Evolutionary conservation across 1,139 yeast genomes (phyloP).

Genomic region (Nakaseomyces sp.): DNA sequence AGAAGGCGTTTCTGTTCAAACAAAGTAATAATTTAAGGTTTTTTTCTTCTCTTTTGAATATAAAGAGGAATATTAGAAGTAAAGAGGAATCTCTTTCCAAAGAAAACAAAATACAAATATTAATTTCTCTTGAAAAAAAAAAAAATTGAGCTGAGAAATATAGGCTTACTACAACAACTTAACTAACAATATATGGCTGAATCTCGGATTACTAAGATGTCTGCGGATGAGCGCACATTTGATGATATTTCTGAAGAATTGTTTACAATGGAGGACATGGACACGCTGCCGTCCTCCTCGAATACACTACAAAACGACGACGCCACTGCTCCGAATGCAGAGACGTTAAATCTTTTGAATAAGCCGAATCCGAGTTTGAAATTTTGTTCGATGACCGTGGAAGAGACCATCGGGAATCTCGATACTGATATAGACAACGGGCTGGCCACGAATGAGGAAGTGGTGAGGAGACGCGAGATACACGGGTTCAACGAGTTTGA

Average conservation of each 20-base stretch:
- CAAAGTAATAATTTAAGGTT: too few species aligned
- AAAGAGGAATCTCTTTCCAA: too few species aligned
- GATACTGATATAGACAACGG: conserved; percentile 58
- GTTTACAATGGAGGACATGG: conserved; percentile 1
- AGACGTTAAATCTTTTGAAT: not conserved
- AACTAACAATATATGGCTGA: not conserved
- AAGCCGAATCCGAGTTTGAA: conserved; percentile 25
- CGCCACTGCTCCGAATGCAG: not conserved
- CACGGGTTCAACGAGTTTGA: conserved; percentile 44
- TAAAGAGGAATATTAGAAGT: too few species aligned
- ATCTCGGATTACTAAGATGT: not conserved
- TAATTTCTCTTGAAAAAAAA: too few species aligned
- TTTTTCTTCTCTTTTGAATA: too few species aligned
- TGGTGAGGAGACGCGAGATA: conserved; percentile 55
- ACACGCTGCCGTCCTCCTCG: conserved; percentile 4
- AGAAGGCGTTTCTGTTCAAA: too few species aligned
- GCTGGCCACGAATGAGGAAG: conserved; percentile 56
- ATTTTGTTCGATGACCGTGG: conserved; percentile 50
- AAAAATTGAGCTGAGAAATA: too few species aligned
- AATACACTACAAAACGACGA: not conserved
- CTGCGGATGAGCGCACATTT: not conserved
- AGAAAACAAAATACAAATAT: too few species aligned
- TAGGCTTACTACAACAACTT: too few species aligned
- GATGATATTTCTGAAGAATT: not conserved
- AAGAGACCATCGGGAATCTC: conserved; percentile 52